phyloP scores from a whole-genome alignment of 1,139 yeast genomes.

The Diutina neorugosa region DNA sequence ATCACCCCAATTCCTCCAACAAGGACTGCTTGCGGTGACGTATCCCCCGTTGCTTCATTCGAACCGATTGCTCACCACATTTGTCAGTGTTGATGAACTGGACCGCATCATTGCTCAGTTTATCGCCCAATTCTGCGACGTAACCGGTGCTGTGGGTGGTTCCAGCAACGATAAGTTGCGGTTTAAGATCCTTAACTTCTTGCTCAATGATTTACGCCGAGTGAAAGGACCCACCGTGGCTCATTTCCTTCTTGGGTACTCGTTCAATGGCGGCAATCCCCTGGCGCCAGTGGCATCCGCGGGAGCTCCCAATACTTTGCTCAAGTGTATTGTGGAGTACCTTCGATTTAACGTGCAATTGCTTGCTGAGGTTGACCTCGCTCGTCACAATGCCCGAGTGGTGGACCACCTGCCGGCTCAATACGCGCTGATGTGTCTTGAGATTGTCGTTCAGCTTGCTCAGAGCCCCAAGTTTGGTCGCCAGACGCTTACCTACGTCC shows the following conservation, averaged over 20 bases:
- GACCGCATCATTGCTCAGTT: conserved; percentile 29
- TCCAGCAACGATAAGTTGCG: neutral
- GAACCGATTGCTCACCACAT: conserved; percentile 58
- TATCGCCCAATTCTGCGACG: neutral
- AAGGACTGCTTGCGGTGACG: neutral
- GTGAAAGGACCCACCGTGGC: conserved; percentile 35
- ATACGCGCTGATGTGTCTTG: conserved; percentile 45
- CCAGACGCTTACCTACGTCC: neutral
- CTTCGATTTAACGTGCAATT: conserved; percentile 35
- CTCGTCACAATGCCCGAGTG: conserved; percentile 21
- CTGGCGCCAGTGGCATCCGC: conserved; percentile 9
- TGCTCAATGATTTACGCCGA: conserved; percentile 19
- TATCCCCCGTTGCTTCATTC: conserved; percentile 25
- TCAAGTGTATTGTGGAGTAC: conserved; percentile 39
- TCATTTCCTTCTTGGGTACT: conserved; percentile 70
- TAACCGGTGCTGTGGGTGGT: neutral
- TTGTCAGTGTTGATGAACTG: conserved; percentile 65
- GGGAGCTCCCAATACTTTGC: conserved; percentile 27
- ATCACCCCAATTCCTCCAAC: conserved; percentile 30
- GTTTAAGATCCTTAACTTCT: conserved; percentile 30
- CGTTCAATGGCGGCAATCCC: conserved; percentile 22
- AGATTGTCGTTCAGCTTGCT: conserved; percentile 32
- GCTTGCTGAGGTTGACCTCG: conserved; percentile 25
- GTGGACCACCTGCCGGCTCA: conserved; percentile 45
- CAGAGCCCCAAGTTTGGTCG: neutral